Percentiles rank a stretch among this genome's conserved stretches.
phyloP scores from a whole-genome alignment of 345 rosid genomes.

The Brassica nigra region DNA sequence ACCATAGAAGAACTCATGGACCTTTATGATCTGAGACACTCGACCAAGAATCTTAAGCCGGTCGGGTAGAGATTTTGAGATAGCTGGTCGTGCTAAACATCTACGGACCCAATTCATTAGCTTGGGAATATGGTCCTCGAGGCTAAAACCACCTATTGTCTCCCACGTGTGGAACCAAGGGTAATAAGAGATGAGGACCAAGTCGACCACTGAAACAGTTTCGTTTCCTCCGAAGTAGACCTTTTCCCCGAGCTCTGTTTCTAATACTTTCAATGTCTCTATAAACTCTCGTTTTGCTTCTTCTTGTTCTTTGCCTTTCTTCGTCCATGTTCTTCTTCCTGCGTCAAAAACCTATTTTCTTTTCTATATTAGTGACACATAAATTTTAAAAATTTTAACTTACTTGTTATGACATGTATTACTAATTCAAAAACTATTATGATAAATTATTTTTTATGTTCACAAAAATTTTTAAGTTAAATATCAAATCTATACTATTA shows the following conservation, averaged over 20 bases:
- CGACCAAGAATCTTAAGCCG: conserved; percentile 34
- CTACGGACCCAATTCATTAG: conserved; percentile 34
- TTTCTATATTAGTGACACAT: neutral
- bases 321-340: conserved; percentile 43
- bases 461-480: no score
- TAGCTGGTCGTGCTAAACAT: conserved; percentile 36
- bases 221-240: conserved; percentile 41
- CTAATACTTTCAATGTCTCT: conserved; percentile 32
- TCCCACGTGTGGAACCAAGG: conserved; percentile 45
- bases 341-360: conserved; percentile 34
- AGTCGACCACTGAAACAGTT: conserved; percentile 34
- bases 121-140: conserved; percentile 36
- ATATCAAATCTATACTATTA: no score
- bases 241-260: conserved; percentile 39
- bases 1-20: conserved; percentile 42
- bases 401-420: no score
- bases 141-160: conserved; percentile 32
- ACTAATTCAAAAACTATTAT: no score
- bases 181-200: conserved; percentile 39
- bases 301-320: conserved; percentile 42
- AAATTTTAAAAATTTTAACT: no score
- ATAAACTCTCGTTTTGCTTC: conserved; percentile 39
- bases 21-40: conserved; percentile 33
- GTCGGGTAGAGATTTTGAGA: conserved; percentile 38
- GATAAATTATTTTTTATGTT: no score